Percentiles rank a stretch among this genome's conserved stretches.
Evolutionary conservation across 1,284 basidiomycete genomes (phyloP).

Genomic region (Cystobasidiaceae sp.): DNA sequence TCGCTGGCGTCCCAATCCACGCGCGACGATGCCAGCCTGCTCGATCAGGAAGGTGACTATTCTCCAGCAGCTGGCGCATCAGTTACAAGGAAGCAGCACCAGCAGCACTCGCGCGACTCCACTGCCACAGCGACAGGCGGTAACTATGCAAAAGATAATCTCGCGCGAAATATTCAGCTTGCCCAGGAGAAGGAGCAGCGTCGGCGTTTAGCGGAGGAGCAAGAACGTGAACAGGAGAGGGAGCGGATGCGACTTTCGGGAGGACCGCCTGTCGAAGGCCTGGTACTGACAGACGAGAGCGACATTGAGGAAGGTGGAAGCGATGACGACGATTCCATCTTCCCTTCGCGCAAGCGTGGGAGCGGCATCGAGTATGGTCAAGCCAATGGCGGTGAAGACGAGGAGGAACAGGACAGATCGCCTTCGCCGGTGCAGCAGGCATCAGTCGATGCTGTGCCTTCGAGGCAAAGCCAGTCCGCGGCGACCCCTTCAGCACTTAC

Average conservation of each 20-base stretch:
- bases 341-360: conserved; percentile 17
- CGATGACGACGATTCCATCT: conserved; percentile 45
- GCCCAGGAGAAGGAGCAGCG: conserved; percentile 20
- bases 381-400: too few species aligned
- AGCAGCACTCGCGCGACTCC: not conserved
- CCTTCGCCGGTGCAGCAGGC: too few species aligned
- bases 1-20: conserved; percentile 20
- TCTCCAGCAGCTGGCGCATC: too few species aligned
- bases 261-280: conserved; percentile 27
- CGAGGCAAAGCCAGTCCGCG: too few species aligned
- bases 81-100: too few species aligned
- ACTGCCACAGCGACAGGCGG: conserved; percentile 8
- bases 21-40: conserved; percentile 18
- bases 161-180: conserved; percentile 24
- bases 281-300: conserved; percentile 75
- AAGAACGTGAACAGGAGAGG: conserved; percentile 30
- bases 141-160: conserved; percentile 21
- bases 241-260: conserved; percentile 13
- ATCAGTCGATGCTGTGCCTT: too few species aligned
- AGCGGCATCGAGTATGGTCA: too few species aligned
- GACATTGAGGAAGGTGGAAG: conserved; percentile 58
- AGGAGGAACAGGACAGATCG: too few species aligned
- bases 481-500: too few species aligned
- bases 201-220: conserved; percentile 4
- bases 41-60: conserved; percentile 8